Percentiles rank a stretch among this genome's conserved stretches.
phyloP scores from a whole-genome alignment of 495 filamentous ascomycete genomes.

The Talaromyces trachyspermus region DNA sequence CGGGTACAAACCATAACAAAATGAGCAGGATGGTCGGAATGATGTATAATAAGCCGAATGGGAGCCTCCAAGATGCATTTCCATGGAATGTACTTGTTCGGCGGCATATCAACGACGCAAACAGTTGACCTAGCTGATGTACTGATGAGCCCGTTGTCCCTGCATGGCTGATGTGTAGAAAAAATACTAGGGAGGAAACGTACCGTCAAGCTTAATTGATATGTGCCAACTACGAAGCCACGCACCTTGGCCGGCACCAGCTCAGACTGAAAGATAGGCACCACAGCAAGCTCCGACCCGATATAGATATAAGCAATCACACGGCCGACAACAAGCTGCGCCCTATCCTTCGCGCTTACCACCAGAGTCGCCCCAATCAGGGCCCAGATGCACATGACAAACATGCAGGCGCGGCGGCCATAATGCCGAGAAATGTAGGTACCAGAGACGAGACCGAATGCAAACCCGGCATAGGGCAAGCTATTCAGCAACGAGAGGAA shows the following conservation, averaged over 20 bases:
- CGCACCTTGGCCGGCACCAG: conserved; percentile 22
- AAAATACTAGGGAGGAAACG: conserved; percentile 21
- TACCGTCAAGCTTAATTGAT: conserved; percentile 16
- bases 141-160: no score
- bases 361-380: conserved; percentile 21
- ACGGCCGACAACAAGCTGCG: conserved; percentile 22
- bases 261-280: conserved; percentile 22
- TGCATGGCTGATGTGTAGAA: no score
- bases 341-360: conserved; percentile 16
- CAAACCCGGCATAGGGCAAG: conserved; percentile 20
- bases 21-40: conserved; percentile 16
- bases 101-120: conserved; percentile 5
- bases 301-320: conserved; percentile 28
- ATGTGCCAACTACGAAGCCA: conserved; percentile 23
- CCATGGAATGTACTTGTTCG: conserved; percentile 16
- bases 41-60: conserved; percentile 20
- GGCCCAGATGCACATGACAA: conserved; percentile 24
- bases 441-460: no score
- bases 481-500: conserved; percentile 23
- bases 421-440: no score
- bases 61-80: conserved; percentile 23
- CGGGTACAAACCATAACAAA: conserved; percentile 24
- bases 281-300: conserved; percentile 25
- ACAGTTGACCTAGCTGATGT: not conserved
- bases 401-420: conserved; percentile 25